A percentile compares a stretch with the other conserved stretches of the same genome.
phyloP scores from a whole-genome alignment of 371 early-diverging fungal species.

The Zychaea mexicana region DNA sequence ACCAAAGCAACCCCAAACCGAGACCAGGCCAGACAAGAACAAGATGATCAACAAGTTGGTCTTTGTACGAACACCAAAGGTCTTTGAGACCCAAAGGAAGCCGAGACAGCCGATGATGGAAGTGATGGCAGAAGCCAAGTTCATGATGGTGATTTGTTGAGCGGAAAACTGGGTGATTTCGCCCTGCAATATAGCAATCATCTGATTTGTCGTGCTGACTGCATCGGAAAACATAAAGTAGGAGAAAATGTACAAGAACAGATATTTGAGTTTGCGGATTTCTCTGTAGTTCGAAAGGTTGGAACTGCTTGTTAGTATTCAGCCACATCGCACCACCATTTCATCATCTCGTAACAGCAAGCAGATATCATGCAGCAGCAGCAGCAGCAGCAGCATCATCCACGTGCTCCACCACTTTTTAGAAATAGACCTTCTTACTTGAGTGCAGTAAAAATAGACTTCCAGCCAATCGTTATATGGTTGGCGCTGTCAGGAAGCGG shows the following conservation, averaged over 20 bases:
- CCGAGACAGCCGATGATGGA: slow-evolving; percentile 51
- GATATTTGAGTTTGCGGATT: slow-evolving; percentile 46
- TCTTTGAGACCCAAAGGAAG: slow-evolving; percentile 41
- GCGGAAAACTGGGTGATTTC: slow-evolving; percentile 44
- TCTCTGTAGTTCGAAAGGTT: slow-evolving; percentile 25
- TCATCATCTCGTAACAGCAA: background rate
- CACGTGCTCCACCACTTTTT: background rate
- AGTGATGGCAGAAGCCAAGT: slow-evolving; percentile 42
- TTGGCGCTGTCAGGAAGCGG: slow-evolving; percentile 30
- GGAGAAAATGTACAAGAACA: slow-evolving; percentile 56
- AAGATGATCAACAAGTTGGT: slow-evolving; percentile 41
- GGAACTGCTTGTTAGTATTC: too few species aligned
- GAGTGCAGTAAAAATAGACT: slow-evolving; percentile 36
- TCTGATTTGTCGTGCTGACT: slow-evolving; percentile 52
- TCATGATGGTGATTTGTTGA: slow-evolving; percentile 44
- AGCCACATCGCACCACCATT: background rate
- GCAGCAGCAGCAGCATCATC: too few species aligned
- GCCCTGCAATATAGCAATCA: slow-evolving; percentile 45
- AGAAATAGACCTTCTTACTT: slow-evolving; percentile 11
- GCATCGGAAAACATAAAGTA: slow-evolving; percentile 67
- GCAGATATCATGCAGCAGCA: too few species aligned
- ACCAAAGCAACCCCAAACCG: slow-evolving; percentile 54
- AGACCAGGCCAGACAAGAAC: slow-evolving; percentile 30
- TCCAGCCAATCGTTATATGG: slow-evolving; percentile 52
- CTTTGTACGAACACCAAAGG: slow-evolving; percentile 40